Evolutionary conservation across 768 basidiomycete genomes (phyloP), one percentile per base, ranked within the genome.

Genomic region (Leccinum broughii): DNA sequence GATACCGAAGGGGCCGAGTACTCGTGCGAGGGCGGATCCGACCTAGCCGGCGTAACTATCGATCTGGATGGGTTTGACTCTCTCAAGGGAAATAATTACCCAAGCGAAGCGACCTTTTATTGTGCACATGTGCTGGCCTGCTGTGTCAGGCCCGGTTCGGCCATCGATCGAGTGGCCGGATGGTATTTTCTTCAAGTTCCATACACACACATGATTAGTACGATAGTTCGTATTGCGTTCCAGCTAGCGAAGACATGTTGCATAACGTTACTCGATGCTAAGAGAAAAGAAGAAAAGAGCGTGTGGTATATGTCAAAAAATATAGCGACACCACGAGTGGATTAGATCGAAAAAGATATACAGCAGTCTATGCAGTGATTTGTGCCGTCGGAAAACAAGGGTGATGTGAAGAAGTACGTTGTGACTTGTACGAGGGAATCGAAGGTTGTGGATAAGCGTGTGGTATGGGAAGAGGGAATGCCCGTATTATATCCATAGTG

Each of bases 391-490:
- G 49, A 26, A 65, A 62, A 48, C 56, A 62, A 13, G 65, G 49
- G 32, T 49, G 67, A 64, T 69, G 74, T 32, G 68, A 67, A 69
- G 65, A 64, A 60, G 49, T 68, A 63, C 53, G 62, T 62, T 66
- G 71, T 57, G 74, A 46, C 56, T 69, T 67, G 51, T 72, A 67
- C 48, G 62, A 67, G 4, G 70, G 60, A 28, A 48, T 59, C 59
- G 59, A 60, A 48, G 63, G 50, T 56, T 60, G 72, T 44, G 64
- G 59, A 60, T 62, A 55, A 1, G 68, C 58, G 53, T 66, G 71
- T 28, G 76, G 68, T 39, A 76, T 57, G 13, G 83, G 81, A 61
- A 84, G 66, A 28, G 83, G 82, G 54, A 84, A 84, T 15, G 81
- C 72, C 53, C 77, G 75, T 28, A 83, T 75, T 3, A 83, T 63